phyloP scores from a whole-genome alignment of 2,329 filamentous ascomycete genomes.

The Trichoderma polysporum region DNA sequence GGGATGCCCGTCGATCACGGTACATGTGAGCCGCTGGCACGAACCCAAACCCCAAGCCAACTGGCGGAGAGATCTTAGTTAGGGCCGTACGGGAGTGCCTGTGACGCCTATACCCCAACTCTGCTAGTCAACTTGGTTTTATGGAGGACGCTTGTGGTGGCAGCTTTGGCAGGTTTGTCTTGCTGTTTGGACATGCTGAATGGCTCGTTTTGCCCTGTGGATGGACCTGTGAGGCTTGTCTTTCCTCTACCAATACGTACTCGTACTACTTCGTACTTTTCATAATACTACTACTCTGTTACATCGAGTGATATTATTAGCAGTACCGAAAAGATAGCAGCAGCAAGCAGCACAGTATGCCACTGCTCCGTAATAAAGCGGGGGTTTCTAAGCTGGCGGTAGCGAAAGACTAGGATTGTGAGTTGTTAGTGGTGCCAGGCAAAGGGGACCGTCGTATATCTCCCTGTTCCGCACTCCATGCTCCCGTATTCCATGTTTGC shows the following conservation, averaged over 20 bases:
- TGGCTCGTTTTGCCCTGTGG: background rate
- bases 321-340: background rate
- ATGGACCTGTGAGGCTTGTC: background rate
- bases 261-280: background rate
- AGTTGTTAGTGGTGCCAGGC: slow-evolving; percentile 1
- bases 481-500: background rate
- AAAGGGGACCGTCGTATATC: background rate
- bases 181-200: background rate
- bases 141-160: background rate
- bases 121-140: background rate
- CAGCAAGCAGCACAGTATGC: background rate
- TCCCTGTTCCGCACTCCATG: background rate
- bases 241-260: background rate
- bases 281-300: background rate
- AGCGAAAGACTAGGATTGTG: slow-evolving; percentile 1
- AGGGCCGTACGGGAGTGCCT: background rate
- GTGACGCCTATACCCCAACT: slow-evolving; percentile 4
- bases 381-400: slow-evolving; percentile 9
- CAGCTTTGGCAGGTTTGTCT: background rate
- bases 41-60: background rate
- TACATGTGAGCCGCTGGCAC: slow-evolving; percentile 3
- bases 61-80: background rate
- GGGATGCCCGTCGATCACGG: slow-evolving; percentile 14
- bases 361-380: slow-evolving; percentile 5
- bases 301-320: background rate